A percentile compares a stretch with the other conserved stretches of the same genome.
These are phyloP conservation scores for Salix suchowensis DNA, from an alignment of 345 rosid genomes.

Conservation along the genomic window DNA sequence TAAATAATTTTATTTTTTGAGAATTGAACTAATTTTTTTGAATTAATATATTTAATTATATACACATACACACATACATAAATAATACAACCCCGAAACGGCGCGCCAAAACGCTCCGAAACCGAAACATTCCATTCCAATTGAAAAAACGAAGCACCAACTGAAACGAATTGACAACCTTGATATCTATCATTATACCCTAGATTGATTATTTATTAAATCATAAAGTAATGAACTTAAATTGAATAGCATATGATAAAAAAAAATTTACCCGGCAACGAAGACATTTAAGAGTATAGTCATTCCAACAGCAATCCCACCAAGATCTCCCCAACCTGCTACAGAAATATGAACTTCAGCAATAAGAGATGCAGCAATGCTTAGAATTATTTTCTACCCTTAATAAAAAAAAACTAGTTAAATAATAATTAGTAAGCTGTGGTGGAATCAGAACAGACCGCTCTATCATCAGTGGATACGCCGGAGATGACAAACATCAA, in stretches of 20 bases:
- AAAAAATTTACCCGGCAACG: conserved; percentile 49
- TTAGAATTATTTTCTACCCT: neutral
- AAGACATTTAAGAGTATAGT: conserved; percentile 53
- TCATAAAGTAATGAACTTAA: too few species aligned
- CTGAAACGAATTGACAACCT: too few species aligned
- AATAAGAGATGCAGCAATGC: neutral
- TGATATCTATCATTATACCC: too few species aligned
- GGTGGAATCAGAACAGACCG: conserved; percentile 22
- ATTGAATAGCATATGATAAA: too few species aligned
- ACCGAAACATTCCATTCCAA: neutral
- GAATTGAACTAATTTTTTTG: too few species aligned
- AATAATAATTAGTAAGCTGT: neutral
- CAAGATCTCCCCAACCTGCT: conserved; percentile 43
- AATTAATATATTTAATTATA: too few species aligned
- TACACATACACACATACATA: too few species aligned
- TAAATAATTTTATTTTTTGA: neutral
- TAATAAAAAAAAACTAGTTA: neutral
- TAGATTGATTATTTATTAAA: too few species aligned
- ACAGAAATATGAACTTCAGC: neutral
- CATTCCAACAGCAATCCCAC: conserved; percentile 60
- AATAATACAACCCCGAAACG: too few species aligned
- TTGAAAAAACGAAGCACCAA: too few species aligned
- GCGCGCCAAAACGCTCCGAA: fast-evolving
- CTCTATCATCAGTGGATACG: conserved; percentile 42
- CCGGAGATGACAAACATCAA: conserved; percentile 69